Conservation (phyloP, 2,329 filamentous ascomycete genomes). For the Colletotrichum gigasporum region DNA sequence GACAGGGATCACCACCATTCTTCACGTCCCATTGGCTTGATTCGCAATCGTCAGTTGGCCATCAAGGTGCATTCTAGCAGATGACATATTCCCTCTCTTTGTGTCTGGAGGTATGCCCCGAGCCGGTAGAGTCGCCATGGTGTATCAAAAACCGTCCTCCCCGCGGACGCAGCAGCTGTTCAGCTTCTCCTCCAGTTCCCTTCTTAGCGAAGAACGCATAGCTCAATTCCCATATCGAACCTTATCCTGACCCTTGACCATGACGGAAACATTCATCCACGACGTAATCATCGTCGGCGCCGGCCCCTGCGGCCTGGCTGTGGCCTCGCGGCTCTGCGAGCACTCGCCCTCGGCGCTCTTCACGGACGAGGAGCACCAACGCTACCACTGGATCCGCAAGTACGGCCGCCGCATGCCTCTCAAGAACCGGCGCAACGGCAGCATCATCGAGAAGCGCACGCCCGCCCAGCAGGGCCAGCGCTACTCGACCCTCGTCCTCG, state of each 20-base stretch:
- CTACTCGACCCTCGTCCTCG: constrained; percentile 65
- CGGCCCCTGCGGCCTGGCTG: constrained; percentile 78
- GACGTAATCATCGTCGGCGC: constrained; percentile 80
- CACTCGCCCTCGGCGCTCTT: constrained; percentile 81
- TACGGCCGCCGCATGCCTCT: constrained; percentile 68
- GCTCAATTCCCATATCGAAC: too few species aligned
- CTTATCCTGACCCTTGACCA: neutral
- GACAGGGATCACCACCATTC: constrained; percentile 20
- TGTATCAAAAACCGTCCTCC: constrained; percentile 9
- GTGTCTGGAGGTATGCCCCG: neutral
- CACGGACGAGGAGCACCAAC: constrained; percentile 82
- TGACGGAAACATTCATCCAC: constrained; percentile 47
- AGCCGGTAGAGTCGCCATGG: neutral
- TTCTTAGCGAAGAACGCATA: neutral
- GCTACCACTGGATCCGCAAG: constrained; percentile 81
- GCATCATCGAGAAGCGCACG: constrained; percentile 34
- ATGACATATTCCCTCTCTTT: neutral
- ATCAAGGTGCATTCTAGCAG: constrained; percentile 20
- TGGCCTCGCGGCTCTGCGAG: constrained; percentile 77
- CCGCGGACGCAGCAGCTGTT: neutral
- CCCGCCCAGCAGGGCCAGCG: constrained; percentile 36
- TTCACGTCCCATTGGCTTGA: constrained; percentile 6
- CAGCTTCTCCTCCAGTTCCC: neutral
- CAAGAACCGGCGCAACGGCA: constrained; percentile 58
- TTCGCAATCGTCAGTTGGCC: neutral